These are phyloP conservation scores for Ophiostoma montium DNA, from an alignment of 2,329 filamentous ascomycete genomes.

Conservation along the genomic window DNA sequence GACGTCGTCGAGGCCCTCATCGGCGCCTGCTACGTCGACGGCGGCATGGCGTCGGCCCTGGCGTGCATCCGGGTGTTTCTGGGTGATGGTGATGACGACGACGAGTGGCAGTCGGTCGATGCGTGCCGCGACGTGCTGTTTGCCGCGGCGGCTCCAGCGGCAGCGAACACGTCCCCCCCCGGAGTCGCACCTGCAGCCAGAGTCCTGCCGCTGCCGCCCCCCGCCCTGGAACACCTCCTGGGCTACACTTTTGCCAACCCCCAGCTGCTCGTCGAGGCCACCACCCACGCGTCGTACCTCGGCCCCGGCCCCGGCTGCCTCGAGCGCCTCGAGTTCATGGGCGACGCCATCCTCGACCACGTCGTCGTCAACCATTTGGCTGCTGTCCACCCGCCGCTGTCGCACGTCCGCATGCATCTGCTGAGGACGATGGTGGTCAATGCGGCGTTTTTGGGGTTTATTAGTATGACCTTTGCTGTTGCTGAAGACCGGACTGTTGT, in stretches of 20 bases:
- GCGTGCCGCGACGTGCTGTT: conserved; percentile 30
- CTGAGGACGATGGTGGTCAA: conserved; percentile 68
- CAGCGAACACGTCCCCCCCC: no score
- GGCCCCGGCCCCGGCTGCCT: conserved; percentile 25
- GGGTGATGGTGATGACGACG: conserved; percentile 27
- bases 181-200: no score
- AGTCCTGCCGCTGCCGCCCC: conserved; percentile 25
- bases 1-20: conserved; percentile 81
- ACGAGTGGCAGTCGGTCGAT: conserved; percentile 34
- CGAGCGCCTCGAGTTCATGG: conserved; percentile 76
- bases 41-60: conserved; percentile 49
- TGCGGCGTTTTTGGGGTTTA: conserved; percentile 63
- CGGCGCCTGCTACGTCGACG: conserved; percentile 57
- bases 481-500: conserved; percentile 14
- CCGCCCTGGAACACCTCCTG: conserved; percentile 47
- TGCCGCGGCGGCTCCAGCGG: no score
- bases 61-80: conserved; percentile 54
- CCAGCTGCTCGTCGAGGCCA: conserved; percentile 57
- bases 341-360: conserved; percentile 72
- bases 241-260: conserved; percentile 59
- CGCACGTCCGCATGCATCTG: conserved; percentile 53
- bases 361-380: conserved; percentile 39
- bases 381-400: conserved; percentile 23
- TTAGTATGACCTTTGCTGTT: conserved; percentile 44
- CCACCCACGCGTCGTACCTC: conserved; percentile 60